phyloP scores from a whole-genome alignment of 139 green algal species.

The Chlamydomonas sp. region DNA sequence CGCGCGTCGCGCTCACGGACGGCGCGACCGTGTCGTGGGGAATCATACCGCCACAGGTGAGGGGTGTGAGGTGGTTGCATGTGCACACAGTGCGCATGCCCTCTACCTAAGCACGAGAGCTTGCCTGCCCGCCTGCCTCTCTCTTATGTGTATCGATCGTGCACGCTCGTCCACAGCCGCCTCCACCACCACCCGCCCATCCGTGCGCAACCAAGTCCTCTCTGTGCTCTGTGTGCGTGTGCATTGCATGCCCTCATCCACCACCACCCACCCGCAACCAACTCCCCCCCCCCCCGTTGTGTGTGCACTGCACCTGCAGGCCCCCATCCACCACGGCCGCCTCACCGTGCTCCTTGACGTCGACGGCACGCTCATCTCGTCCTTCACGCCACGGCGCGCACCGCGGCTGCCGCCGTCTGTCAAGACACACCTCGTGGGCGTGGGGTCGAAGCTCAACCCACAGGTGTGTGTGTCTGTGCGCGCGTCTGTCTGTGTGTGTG shows the following conservation, averaged over 20 bases:
- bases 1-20: background rate
- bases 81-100: background rate
- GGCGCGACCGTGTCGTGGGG: conserved; percentile 16
- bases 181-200: too few species aligned
- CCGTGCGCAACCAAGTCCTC: too few species aligned
- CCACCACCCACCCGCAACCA: too few species aligned
- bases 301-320: too few species aligned
- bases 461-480: too few species aligned
- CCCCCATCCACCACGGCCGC: conserved; percentile 15
- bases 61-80: conserved; percentile 12
- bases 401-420: conserved; percentile 50
- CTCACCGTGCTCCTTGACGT: conserved; percentile 83
- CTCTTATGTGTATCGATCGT: background rate
- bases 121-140: background rate
- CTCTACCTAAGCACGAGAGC: background rate
- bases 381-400: conserved; percentile 64
- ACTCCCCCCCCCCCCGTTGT: too few species aligned
- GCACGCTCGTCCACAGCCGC: too few species aligned
- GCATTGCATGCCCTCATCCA: too few species aligned
- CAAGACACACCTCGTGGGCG: conserved; percentile 60
- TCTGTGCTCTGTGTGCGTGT: too few species aligned
- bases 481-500: too few species aligned
- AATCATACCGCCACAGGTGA: conserved; percentile 31
- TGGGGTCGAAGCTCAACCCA: conserved; percentile 65
- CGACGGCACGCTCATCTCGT: conserved; percentile 76